Percentiles rank a stretch among this genome's conserved stretches.
phyloP scores from a whole-genome alignment of 257 asterid genomes.

The Nicotiana noctiflora region DNA sequence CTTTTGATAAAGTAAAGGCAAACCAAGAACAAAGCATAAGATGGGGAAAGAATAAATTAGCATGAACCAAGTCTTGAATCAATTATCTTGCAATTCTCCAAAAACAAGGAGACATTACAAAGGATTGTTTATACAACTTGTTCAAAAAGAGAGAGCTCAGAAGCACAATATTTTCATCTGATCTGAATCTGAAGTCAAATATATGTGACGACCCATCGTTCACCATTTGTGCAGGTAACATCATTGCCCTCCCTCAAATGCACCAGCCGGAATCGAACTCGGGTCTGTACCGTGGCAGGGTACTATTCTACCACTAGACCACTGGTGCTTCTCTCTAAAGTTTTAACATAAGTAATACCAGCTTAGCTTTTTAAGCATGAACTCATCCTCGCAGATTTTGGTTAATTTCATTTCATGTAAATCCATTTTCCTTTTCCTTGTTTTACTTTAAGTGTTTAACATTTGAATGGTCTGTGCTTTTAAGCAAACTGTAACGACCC shows the following conservation, averaged over 20 bases:
- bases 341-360: accelerated
- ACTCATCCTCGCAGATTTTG: background rate
- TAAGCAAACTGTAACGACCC: too few species aligned
- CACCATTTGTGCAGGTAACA: background rate
- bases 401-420: background rate
- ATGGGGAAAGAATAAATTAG: background rate
- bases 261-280: constrained; percentile 91
- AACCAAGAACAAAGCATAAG: background rate
- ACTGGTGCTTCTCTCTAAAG: constrained; percentile 57
- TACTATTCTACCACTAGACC: constrained; percentile 92
- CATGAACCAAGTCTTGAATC: background rate
- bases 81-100: background rate
- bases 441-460: too few species aligned
- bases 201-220: background rate
- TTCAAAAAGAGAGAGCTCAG: background rate
- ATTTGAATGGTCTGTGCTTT: too few species aligned
- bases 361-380: accelerated
- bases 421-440: too few species aligned
- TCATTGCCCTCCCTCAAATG: constrained; percentile 8
- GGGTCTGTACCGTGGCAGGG: constrained; percentile 87
- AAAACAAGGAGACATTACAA: background rate
- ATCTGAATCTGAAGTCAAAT: too few species aligned
- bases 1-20: background rate
- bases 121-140: background rate
- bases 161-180: background rate